Evolutionary conservation across 805 yeast genomes (phyloP).

Genomic region (Candida montana): DNA sequence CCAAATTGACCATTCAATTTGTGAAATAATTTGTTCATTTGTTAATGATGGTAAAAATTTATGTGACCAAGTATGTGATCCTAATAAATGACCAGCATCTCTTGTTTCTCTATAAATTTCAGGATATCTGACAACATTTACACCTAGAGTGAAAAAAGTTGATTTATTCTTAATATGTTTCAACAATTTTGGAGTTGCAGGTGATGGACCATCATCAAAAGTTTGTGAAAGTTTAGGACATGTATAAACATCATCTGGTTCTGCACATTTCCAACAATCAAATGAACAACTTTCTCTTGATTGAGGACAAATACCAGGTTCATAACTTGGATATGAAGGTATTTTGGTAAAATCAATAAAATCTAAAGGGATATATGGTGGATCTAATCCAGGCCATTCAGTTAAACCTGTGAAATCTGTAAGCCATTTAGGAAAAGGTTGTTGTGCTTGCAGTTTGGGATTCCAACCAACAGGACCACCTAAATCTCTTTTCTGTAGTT

Average conservation of each 20-base stretch:
- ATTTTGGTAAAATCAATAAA: constrained; percentile 54
- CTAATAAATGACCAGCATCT: constrained; percentile 69
- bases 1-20: constrained; percentile 94
- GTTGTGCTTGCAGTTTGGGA: constrained; percentile 21
- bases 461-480: constrained; percentile 24
- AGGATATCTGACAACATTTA: constrained; percentile 73
- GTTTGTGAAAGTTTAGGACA: constrained; percentile 78
- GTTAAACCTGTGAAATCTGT: constrained; percentile 62
- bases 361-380: constrained; percentile 82
- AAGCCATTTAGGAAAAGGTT: constrained; percentile 78
- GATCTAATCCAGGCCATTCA: constrained; percentile 82
- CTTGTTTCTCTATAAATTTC: constrained; percentile 57
- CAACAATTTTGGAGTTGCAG: constrained; percentile 57
- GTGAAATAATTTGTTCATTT: constrained; percentile 82
- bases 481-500: neutral
- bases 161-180: constrained; percentile 47
- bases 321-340: constrained; percentile 44
- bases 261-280: constrained; percentile 78
- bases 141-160: constrained; percentile 84
- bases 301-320: constrained; percentile 56
- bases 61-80: constrained; percentile 92
- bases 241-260: constrained; percentile 68
- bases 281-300: constrained; percentile 63
- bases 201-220: constrained; percentile 93
- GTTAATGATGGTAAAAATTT: constrained; percentile 70